Evolutionary conservation across 140 eudicot genomes (phyloP), one percentile per base, ranked within the genome.

Genomic region (Flaveria floridana): DNA sequence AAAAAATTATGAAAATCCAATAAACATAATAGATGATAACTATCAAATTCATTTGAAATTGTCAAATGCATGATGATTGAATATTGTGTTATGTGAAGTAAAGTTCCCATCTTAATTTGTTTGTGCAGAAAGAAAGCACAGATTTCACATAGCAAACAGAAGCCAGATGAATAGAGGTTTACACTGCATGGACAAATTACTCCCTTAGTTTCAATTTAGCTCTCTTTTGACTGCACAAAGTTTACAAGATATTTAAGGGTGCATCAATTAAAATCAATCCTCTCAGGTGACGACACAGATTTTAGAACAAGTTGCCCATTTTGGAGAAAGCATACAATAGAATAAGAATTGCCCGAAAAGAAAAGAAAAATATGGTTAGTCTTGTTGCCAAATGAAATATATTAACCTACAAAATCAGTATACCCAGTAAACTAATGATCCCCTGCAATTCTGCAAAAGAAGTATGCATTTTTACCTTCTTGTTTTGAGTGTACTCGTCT

Each of bases 401-500:
- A 34, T 34, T 6, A 61, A 61, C 44, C 68, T 12, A 61, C 7
- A 61, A 61, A 61, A 15, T 34, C 4, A 28, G 30, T 39, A 65
- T 37, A 44, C 18, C 48, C 42, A 44, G 71, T 62, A 74, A 62
- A 44, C 28, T 25, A 64, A 34, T 41, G 11, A 48, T 23, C 15
- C 67, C 41, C 71, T 7, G 46, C n/a, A 77, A 47, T 57, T 26
- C 71, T 7, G 46, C n/a, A 77, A 47, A 13, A 48, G 23, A 76
- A 53, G 81, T 63, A 73, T 12, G 78, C 48, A 11, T 16, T 13
- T 39, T 46, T 84, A 94, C 97, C 99, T 94, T 94, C 78, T 86
- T 90, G 78, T 90, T 88, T 76, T 84, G 88, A 18, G 82, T 6
- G 81, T 90, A 94, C 67, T 83, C 88, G 46, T 85, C 89, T 76